Evolutionary conservation across 2,329 filamentous ascomycete species (phyloP).

Genomic region (Grosmannia serpens): DNA sequence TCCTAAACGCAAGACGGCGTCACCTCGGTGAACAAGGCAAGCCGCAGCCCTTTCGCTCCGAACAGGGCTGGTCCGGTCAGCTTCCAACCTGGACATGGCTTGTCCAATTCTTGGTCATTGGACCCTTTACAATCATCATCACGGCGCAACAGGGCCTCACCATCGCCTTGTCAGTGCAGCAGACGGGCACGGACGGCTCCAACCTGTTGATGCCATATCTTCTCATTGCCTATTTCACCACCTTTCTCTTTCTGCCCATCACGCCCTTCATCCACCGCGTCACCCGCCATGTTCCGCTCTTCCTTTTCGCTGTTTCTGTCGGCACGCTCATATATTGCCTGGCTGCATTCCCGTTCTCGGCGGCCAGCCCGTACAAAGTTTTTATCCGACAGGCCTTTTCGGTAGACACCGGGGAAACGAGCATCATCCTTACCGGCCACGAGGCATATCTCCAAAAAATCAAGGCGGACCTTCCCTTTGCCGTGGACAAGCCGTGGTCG

Average conservation of each 20-base stretch:
- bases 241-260: conserved; percentile 63
- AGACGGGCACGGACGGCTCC: conserved; percentile 78
- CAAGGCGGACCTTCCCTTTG: conserved; percentile 58
- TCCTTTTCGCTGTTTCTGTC: conserved; percentile 61
- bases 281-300: conserved; percentile 68
- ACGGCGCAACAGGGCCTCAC: conserved; percentile 66
- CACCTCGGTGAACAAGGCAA: neutral
- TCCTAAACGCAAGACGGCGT: conserved; percentile 10
- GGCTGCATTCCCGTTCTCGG: conserved; percentile 76
- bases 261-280: conserved; percentile 81
- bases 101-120: conserved; percentile 70
- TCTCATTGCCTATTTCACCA: conserved; percentile 52
- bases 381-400: conserved; percentile 78
- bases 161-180: conserved; percentile 58
- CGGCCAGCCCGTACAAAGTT: conserved; percentile 67
- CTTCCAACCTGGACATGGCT: conserved; percentile 82
- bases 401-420: conserved; percentile 59
- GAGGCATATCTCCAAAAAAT: conserved; percentile 56
- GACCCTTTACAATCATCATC: conserved; percentile 66
- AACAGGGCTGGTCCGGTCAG: conserved; percentile 75
- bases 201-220: conserved; percentile 61
- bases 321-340: conserved; percentile 80
- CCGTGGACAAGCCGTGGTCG: conserved; percentile 46
- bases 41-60: conserved; percentile 46
- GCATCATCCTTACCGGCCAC: conserved; percentile 57